Evolutionary conservation across 805 yeast genomes (phyloP), one percentile per base, ranked within the genome.

Genomic region (Dipodascus geniculatus): DNA sequence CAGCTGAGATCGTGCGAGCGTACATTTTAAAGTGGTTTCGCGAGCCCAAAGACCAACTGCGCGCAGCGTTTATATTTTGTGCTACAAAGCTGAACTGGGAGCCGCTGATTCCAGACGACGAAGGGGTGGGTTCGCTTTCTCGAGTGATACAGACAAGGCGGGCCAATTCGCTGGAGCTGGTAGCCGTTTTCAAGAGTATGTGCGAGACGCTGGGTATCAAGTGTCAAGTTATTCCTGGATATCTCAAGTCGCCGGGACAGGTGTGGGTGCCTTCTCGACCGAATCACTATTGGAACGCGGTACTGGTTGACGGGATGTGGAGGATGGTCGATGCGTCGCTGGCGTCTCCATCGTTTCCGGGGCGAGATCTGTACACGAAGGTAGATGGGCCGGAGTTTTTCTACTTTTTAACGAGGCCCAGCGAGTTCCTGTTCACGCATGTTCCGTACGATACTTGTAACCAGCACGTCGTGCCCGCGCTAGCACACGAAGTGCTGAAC

Each of bases 211-310:
- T 90, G 51, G 82, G 83, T 9, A 75, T 93, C 42, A 81, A 83
- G 4, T 79, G 88, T 58, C 93, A 86, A 56, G 74, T 88, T 1
- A 81, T 93, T 1, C 71, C 81, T 23, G 99, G 99, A 2, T 86
- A 85, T 62, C 75, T 90, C 70, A 87, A 90, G 64, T 78, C 82
- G 23, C 95, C 96, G 6, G 81, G 81, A 57, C 82, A 76, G 53
- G 70, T 74, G 50, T 48, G 60, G 1, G 60, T 59, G 9, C 67
- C 67, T n/a, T 55, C 61, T 1, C 69, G 71, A n/a, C 65, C 82
- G 38, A 87, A 89, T 62, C 99, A 93, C 68, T 80, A 86, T 53
- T 93, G 99, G 99, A 75, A 88, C 53, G 81, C 95, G 1, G 81
- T 89, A 1, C 66, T 84, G 35, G 68, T 89, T 16, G 83, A 87